These are phyloP conservation scores for Rosa hybrid DNA, from an alignment of 331 rosid genomes.

Conservation along the genomic window DNA sequence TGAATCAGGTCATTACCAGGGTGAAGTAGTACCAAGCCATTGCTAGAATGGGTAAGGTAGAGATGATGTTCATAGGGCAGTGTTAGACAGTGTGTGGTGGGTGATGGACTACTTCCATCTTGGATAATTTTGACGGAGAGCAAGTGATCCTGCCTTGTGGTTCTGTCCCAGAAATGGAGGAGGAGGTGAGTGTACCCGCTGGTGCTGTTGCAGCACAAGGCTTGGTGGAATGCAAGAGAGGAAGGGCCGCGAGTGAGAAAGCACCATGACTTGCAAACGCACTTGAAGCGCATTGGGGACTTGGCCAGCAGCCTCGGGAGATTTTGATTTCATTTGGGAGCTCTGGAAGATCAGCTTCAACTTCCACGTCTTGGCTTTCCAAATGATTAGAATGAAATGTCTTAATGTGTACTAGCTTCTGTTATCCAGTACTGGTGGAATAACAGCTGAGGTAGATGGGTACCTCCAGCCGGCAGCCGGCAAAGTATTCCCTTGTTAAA, in stretches of 20 bases:
- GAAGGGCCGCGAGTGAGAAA: conserved; percentile 16
- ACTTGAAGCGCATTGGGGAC: conserved; percentile 22
- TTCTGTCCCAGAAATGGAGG: neutral
- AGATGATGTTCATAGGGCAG: neutral
- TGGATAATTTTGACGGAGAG: neutral
- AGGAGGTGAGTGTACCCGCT: neutral
- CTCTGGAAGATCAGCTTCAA: conserved; percentile 6
- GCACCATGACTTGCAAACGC: conserved; percentile 19
- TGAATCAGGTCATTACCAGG: neutral
- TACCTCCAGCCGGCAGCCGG: neutral
- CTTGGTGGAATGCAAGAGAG: neutral
- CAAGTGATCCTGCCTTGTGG: neutral
- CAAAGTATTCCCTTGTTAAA: too few relatives aligned
- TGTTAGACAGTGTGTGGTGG: conserved; percentile 2
- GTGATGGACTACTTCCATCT: neutral
- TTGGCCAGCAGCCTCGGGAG: conserved; percentile 17
- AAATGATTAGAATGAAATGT: neutral
- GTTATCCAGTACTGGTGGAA: too few relatives aligned
- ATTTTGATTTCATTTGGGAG: conserved; percentile 17
- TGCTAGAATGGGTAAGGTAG: neutral
- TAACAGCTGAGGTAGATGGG: neutral
- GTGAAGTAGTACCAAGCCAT: neutral
- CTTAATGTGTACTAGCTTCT: neutral
- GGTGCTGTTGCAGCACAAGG: neutral
- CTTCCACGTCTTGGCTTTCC: neutral